Percentiles rank a stretch among this genome's conserved stretches.
Conservation (phyloP, 1,284 basidiomycete genomes). For the Ustilago tritici region DNA sequence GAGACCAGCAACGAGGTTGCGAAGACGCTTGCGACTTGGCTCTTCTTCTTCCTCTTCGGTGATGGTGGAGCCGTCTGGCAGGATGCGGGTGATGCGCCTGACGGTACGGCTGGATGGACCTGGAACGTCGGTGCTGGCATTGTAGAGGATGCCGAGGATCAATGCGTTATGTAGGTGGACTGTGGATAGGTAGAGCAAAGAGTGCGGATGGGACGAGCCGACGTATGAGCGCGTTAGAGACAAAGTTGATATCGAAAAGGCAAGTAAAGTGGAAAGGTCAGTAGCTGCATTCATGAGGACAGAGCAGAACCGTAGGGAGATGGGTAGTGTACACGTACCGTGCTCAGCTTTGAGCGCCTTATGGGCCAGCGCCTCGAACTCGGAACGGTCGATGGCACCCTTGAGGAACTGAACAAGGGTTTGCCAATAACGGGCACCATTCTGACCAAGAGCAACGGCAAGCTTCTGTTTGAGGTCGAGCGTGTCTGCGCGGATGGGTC, state of each 20-base stretch:
- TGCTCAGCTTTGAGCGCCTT: conserved; percentile 59
- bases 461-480: conserved; percentile 64
- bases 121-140: conserved; percentile 65
- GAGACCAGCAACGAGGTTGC: conserved; percentile 60
- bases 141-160: conserved; percentile 71
- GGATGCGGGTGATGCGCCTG: conserved; percentile 47
- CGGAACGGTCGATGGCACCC: conserved; percentile 68
- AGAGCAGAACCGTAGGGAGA: background rate
- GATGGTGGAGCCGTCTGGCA: conserved; percentile 44
- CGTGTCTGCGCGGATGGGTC: conserved; percentile 60
- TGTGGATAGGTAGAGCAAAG: conserved; percentile 22
- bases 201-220: background rate
- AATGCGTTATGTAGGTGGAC: conserved; percentile 71
- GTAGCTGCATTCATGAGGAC: background rate
- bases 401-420: conserved; percentile 69
- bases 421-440: conserved; percentile 69
- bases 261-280: conserved; percentile 1
- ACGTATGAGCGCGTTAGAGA: background rate
- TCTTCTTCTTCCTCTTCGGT: conserved; percentile 56
- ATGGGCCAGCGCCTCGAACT: conserved; percentile 68
- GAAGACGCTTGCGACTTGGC: conserved; percentile 65
- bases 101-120: conserved; percentile 52
- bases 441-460: conserved; percentile 61
- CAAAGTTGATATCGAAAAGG: background rate
- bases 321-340: conserved; percentile 40